Percentiles rank a stretch among this genome's conserved stretches.
Evolutionary conservation across 2,329 filamentous ascomycete species (phyloP).

Genomic region (Trichoderma gracile): DNA sequence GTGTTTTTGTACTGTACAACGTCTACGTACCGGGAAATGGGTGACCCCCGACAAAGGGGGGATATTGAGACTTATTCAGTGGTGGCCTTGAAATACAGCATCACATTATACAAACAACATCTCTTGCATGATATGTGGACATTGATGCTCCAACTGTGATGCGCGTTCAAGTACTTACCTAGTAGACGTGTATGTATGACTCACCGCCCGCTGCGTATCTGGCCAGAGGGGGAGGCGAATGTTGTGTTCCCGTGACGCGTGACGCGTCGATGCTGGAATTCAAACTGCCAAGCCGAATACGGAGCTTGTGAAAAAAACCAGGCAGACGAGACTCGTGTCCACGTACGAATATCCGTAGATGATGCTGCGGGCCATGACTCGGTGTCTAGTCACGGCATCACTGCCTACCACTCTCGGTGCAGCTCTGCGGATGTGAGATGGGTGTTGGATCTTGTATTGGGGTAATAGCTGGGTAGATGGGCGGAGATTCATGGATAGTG

Average conservation of each 20-base stretch:
- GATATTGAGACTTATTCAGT: conserved; percentile 35
- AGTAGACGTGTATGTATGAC: not conserved
- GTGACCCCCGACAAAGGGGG: conserved; percentile 39
- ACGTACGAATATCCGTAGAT: not conserved
- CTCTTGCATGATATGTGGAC: not conserved
- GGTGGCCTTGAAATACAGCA: conserved; percentile 24
- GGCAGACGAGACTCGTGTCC: not conserved
- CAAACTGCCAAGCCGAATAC: not conserved
- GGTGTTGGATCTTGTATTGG: no score
- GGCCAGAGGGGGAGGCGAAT: not conserved
- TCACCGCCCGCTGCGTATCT: not conserved
- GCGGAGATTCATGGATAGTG: no score
- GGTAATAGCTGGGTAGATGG: no score
- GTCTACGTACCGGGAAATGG: conserved; percentile 39
- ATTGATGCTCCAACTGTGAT: not conserved
- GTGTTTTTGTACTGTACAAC: conserved; percentile 43
- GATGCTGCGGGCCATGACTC: not conserved
- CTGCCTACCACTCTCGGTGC: not conserved
- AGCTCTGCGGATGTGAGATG: not conserved
- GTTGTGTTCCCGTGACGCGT: conserved; percentile 17
- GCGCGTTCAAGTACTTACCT: no score
- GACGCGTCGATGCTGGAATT: conserved; percentile 10
- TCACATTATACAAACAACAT: conserved; percentile 14
- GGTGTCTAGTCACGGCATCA: not conserved
- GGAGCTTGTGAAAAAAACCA: not conserved